These are phyloP conservation scores for Colletotrichum filicis DNA, from an alignment of 2,329 filamentous ascomycete genomes.

Conservation along the genomic window DNA sequence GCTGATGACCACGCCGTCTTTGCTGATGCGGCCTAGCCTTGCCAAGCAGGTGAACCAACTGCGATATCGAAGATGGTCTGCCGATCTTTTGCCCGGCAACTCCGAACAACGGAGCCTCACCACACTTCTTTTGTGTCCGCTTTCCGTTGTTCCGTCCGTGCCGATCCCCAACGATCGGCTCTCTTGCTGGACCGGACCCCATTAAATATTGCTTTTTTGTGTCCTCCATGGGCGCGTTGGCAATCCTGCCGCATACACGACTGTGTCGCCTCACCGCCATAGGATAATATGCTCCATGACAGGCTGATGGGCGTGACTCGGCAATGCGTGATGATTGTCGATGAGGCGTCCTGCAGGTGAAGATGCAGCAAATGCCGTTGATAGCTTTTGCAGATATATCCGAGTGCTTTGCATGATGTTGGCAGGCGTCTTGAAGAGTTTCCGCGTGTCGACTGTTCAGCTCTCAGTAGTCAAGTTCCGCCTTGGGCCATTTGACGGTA, in stretches of 20 bases:
- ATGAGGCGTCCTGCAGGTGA: background rate
- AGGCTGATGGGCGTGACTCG: background rate
- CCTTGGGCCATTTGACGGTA: constrained; percentile 25
- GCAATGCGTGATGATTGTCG: constrained; percentile 5
- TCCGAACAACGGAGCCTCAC: constrained; percentile 33
- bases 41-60: constrained; percentile 24
- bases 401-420: background rate
- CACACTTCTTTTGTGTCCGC: constrained; percentile 9
- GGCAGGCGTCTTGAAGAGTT: background rate
- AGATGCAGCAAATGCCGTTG: background rate
- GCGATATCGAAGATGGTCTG: constrained; percentile 17
- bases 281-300: background rate
- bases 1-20: background rate
- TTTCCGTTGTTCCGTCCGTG: constrained; percentile 24
- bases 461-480: constrained; percentile 25
- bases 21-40: constrained; percentile 28
- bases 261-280: constrained; percentile 9
- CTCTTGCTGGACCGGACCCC: background rate
- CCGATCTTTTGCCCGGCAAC: constrained; percentile 26
- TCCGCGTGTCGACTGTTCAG: background rate
- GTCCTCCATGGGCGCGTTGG: constrained; percentile 1
- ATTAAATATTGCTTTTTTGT: background rate
- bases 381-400: background rate
- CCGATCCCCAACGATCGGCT: constrained; percentile 23
- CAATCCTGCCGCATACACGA: background rate